A percentile compares a stretch with the other conserved stretches of the same genome.
Evolutionary conservation across 2,329 filamentous ascomycete genomes (phyloP).

Genomic region (Fusarium mundagurra): DNA sequence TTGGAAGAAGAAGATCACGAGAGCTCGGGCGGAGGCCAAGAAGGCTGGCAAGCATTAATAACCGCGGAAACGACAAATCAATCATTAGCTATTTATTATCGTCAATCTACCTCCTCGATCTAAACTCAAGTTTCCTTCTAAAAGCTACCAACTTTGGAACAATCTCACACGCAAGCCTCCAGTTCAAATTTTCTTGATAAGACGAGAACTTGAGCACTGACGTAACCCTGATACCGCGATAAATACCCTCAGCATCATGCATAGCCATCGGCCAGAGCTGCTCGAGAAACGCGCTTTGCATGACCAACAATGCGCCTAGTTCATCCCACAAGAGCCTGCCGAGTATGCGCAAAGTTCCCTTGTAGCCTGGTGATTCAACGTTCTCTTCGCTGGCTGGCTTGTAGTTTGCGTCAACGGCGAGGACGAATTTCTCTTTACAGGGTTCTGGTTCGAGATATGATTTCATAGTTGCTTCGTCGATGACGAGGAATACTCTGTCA

Average conservation of each 20-base stretch:
- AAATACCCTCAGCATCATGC: slow-evolving; percentile 22
- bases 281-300: slow-evolving; percentile 16
- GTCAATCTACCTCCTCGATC: neutral
- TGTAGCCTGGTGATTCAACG: slow-evolving; percentile 29
- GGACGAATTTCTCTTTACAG: slow-evolving; percentile 20
- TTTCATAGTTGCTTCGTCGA: slow-evolving; percentile 39
- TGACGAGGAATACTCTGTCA: slow-evolving; percentile 22
- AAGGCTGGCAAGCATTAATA: neutral
- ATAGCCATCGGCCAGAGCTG: slow-evolving; percentile 40
- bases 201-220: slow-evolving; percentile 14
- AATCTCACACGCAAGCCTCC: slow-evolving; percentile 7
- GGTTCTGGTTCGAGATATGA: slow-evolving; percentile 35
- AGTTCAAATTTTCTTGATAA: neutral
- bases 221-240: slow-evolving; percentile 16
- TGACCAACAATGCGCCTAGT: slow-evolving; percentile 46
- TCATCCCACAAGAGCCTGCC: slow-evolving; percentile 43
- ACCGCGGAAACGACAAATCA: rapidly evolving
- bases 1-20: neutral
- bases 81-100: rapidly evolving
- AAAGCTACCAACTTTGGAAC: neutral
- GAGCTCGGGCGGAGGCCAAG: rapidly evolving
- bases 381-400: neutral
- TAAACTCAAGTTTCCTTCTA: rapidly evolving
- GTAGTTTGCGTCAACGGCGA: slow-evolving; percentile 24
- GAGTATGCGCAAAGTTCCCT: slow-evolving; percentile 31